Base-by-base conservation (phyloP, 306 rosid species). In the Prinsepia uniflora region DNA sequence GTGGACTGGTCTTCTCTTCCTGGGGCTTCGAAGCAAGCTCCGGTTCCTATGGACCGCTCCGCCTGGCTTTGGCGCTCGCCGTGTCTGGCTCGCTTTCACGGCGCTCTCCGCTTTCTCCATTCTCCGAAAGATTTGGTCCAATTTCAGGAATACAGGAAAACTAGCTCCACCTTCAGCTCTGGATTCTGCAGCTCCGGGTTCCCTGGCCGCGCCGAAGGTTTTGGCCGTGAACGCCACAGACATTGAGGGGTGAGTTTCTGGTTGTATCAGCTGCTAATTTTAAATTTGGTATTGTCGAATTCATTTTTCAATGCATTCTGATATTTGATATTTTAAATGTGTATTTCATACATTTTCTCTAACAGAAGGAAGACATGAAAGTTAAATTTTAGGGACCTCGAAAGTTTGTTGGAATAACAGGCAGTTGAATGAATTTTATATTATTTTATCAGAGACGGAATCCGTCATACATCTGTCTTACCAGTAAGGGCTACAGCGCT, bases 31-130 rank as follows among this genome's bases (percentile, higher is more conserved):
- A n/a, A 83, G 91, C 78, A 95, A 91, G 84, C 74, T 89, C 70
- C 89, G 97, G 3, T 86, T 81, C 52, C 76, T 87, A 42, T 91
- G 97, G 97, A 95, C 99, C 30, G 96, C 89, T 67, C 99, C 97
- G 45, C 99, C 96, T 9, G 99, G 97, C 0, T 89, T 95, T 46
- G 99, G 97, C 10, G 99, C 97, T 18, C 92, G 96, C 10, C 87
- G 99, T 1, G 85, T 95, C 62, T 95, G 99, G 96, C 72, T 95
- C 36, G 99, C 97, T 3, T 84, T 95, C 79, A 87, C 97, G 60
- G 99, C 99, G 0, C 82, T 95, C 76, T 95, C 99, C 12, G 92
- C 92, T 54, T 89, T 95, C 82, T 94, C 99, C 20, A 76, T 94
- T 57, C 83, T 88, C 73, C 92, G 96, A 14, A 76, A 87, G 72